phyloP scores from a whole-genome alignment of 176 grass and related monocot species.

The Miscanthus lutarioriparius region DNA sequence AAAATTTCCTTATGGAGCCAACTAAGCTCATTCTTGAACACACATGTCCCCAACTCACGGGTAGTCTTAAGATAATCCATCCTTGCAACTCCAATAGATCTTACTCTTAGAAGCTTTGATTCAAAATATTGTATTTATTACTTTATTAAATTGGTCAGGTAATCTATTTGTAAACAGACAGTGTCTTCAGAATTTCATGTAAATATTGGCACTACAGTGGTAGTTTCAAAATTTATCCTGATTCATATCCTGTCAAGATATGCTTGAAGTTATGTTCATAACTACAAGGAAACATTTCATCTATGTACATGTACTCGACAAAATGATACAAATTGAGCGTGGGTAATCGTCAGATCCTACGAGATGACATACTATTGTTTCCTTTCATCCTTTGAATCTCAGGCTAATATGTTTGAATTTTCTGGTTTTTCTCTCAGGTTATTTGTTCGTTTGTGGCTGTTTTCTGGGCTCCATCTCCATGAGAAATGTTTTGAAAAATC shows the following conservation, averaged over 20 bases:
- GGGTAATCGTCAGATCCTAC: background rate
- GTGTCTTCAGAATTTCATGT: slow-evolving; percentile 18
- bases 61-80: slow-evolving; percentile 50
- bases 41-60: slow-evolving; percentile 35
- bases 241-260: background rate
- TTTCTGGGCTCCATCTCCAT: background rate
- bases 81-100: background rate
- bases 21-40: slow-evolving; percentile 61
- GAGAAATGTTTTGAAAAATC: background rate
- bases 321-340: background rate
- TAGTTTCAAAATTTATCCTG: background rate
- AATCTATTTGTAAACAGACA: slow-evolving; percentile 26
- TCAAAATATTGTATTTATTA: slow-evolving; percentile 51
- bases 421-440: background rate
- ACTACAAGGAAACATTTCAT: background rate
- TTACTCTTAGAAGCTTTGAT: slow-evolving; percentile 28
- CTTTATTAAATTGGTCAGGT: slow-evolving; percentile 38
- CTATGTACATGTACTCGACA: background rate
- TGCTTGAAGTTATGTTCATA: background rate
- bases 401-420: background rate
- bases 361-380: background rate
- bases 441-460: background rate
- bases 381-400: background rate
- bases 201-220: slow-evolving; percentile 32
- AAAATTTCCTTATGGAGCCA: slow-evolving; percentile 68